These are phyloP conservation scores for Mycena maculata DNA, from an alignment of 768 basidiomycete genomes.

Conservation along the genomic window DNA sequence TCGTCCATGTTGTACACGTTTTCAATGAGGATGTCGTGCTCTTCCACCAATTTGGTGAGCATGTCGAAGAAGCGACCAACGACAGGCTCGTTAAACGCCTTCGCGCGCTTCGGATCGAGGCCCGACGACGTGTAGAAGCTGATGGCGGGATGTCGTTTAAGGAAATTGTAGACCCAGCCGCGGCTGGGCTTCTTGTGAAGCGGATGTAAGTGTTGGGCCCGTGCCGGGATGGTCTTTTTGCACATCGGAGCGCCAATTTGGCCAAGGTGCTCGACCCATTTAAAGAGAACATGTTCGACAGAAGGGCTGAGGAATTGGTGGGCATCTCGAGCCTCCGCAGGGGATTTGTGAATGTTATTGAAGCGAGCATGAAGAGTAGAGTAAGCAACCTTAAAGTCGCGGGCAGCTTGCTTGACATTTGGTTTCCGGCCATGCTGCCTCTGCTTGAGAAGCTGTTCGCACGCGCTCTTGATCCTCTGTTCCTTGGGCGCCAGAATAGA, in stretches of 20 bases:
- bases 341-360: conserved; percentile 1
- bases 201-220: background rate
- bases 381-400: background rate
- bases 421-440: conserved; percentile 3
- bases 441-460: background rate
- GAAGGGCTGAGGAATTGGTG: conserved; percentile 5
- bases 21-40: conserved; percentile 6
- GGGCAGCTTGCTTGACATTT: conserved; percentile 5
- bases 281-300: conserved; percentile 11
- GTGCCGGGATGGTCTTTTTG: too few species aligned
- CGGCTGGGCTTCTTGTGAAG: conserved; percentile 1
- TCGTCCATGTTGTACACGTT: conserved; percentile 23
- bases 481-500: background rate
- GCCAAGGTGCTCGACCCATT: conserved; percentile 15
- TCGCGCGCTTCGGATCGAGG: background rate
- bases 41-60: background rate
- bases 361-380: conserved; percentile 6
- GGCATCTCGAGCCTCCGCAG: conserved; percentile 1
- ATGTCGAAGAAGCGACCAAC: background rate
- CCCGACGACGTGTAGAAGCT: background rate
- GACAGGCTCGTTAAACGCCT: too few species aligned
- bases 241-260: conserved; percentile 4
- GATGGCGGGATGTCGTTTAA: background rate
- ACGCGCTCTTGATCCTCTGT: too few species aligned
- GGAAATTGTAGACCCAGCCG: conserved; percentile 7